phyloP scores from a whole-genome alignment of 106 monocot species.

The Xerophyta viscosa region DNA sequence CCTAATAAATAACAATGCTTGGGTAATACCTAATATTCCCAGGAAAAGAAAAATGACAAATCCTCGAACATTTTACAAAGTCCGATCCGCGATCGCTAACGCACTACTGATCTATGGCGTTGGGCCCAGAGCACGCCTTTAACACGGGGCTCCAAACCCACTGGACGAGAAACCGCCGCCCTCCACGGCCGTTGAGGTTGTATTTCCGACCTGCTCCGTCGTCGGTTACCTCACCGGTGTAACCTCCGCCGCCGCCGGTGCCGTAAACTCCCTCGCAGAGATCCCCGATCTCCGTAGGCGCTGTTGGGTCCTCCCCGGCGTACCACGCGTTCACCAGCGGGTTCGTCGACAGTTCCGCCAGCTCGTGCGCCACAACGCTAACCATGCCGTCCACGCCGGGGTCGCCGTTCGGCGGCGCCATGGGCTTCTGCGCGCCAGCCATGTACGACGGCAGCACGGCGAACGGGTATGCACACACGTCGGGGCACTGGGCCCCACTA shows the following conservation, averaged over 20 bases:
- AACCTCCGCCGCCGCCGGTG: conserved; percentile 62
- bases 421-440: conserved; percentile 21
- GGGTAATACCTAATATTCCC: no score
- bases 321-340: conserved; percentile 79
- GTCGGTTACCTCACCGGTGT: conserved; percentile 43
- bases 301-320: conserved; percentile 72
- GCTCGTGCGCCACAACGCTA: conserved; percentile 64
- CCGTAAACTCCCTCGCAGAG: conserved; percentile 73
- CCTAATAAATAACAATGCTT: no score
- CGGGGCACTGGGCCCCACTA: conserved; percentile 59
- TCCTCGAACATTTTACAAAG: no score
- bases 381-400: conserved; percentile 67
- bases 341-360: conserved; percentile 64
- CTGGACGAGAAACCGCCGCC: conserved; percentile 57
- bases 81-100: no score
- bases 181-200: conserved; percentile 42
- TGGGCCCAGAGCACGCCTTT: conserved; percentile 53
- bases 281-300: conserved; percentile 77
- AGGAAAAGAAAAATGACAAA: no score
- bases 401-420: conserved; percentile 60
- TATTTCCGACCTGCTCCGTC: conserved; percentile 41
- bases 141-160: conserved; percentile 63
- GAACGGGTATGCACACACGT: conserved; percentile 72
- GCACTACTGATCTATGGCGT: conserved; percentile 32
- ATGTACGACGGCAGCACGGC: conserved; percentile 62